Base-by-base conservation (phyloP, 768 basidiomycete species). In the Kwoniella mangroviensis region DNA sequence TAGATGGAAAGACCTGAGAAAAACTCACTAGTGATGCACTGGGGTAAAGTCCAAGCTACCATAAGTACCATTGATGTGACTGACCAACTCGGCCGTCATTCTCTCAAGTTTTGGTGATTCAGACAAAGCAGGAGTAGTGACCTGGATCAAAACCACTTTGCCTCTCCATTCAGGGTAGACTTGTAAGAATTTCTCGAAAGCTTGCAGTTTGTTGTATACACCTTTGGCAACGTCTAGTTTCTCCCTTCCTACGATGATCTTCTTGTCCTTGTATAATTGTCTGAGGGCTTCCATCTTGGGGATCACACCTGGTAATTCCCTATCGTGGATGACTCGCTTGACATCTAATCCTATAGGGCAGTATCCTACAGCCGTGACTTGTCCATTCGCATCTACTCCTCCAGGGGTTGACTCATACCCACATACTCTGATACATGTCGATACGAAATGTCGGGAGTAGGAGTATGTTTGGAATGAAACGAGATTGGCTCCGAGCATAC, bases 201-300 rank as follows among this genome's bases (percentile, higher is more conserved):
- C 95, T 59, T 92, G 91, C 45, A 99, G 88, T 64, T 99, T 99
- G 85, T 98, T 95, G 73, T 98, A 85, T 24, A 99, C 92, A 54
- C 96, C 96, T 85, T 98, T 98, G 77, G 97, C 94, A n/a, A 94
- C 92, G 78, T 98, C 96, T 52, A 98, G 87, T 85, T 99, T 99
- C 84, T 99, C 96, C 9, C 96, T 87, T 19, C 94, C 96, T 13
- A 98, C 92, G 67, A 99, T 94, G 79, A 99, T 98, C 87, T 98
- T 98, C 88, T 98, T 98, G 72, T 92, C 93, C 73, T 93, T 90
- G 82, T 99, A 99, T 15, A 98, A 83, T 21, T 89, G 86, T 28
- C 89, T 86, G 0, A 98, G 87, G 1, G 93, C 90, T 57, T 91
- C 91, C 19, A 96, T 86, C 83, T 96, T 97, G n/a, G 95, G 95